Evolutionary conservation across 225 moss, liverwort and hornwort species (phyloP).

Genomic region (Straminergon stramineum): DNA sequence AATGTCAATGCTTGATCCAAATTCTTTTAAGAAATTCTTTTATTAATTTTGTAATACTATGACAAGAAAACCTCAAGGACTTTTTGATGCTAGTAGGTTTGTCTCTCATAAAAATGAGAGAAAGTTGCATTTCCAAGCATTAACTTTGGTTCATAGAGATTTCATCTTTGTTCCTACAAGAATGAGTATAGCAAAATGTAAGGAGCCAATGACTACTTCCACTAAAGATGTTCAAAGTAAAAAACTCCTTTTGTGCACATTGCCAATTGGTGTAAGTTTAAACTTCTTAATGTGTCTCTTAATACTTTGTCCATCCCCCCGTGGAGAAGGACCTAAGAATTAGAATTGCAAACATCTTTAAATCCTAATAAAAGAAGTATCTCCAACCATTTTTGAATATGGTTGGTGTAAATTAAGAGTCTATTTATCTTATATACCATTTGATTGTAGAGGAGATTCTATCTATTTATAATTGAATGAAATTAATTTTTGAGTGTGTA

Average conservation of each 20-base stretch:
- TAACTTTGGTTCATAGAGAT: neutral
- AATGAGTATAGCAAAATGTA: neutral
- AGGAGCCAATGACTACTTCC: neutral
- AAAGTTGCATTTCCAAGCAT: neutral
- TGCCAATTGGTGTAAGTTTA: too few species aligned
- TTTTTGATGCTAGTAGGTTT: neutral
- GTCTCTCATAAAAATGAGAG: neutral
- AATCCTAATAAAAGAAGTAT: neutral
- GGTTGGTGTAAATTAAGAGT: neutral
- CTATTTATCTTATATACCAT: accelerated
- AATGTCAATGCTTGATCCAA: neutral
- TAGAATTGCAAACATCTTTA: neutral
- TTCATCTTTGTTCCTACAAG: neutral
- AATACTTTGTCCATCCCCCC: too few species aligned
- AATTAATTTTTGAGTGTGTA: neutral
- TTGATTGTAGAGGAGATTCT: neutral
- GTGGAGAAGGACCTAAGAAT: neutral
- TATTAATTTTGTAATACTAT: neutral
- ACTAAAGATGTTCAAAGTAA: too few species aligned
- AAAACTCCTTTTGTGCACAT: too few species aligned
- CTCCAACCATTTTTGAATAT: neutral
- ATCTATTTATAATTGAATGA: neutral
- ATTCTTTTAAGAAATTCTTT: neutral
- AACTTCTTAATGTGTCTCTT: too few species aligned
- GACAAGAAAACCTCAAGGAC: neutral